Conservation (phyloP, 345 rosid species). For the Litchi chinensis region DNA sequence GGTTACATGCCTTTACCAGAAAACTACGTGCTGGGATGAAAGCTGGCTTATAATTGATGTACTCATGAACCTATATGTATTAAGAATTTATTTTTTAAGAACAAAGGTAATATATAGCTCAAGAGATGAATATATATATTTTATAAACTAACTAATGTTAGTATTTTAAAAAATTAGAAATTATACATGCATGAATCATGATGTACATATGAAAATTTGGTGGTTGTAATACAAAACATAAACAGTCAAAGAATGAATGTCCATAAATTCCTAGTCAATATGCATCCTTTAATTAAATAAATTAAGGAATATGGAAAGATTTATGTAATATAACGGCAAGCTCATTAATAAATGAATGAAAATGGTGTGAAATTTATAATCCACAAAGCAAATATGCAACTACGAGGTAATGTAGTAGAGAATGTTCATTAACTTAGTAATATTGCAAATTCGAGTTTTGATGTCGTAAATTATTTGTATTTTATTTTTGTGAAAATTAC, state of each 20-base stretch:
- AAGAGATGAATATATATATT: too few species aligned
- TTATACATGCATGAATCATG: not conserved
- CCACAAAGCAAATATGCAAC: too few species aligned
- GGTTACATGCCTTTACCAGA: constrained; percentile 14
- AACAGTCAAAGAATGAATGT: not conserved
- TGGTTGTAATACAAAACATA: not conserved
- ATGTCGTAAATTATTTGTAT: too few species aligned
- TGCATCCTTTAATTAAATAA: not conserved
- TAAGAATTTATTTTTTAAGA: too few species aligned
- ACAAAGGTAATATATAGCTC: too few species aligned
- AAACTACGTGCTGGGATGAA: constrained; percentile 20
- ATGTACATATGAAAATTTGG: not conserved
- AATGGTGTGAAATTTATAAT: not conserved
- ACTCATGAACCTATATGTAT: not conserved
- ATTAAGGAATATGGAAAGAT: not conserved
- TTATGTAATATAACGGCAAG: not conserved
- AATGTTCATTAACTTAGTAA: too few species aligned
- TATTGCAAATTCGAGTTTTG: too few species aligned
- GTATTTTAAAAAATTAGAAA: too few species aligned
- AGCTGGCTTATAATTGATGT: not conserved
- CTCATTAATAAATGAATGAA: not conserved
- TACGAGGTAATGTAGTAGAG: too few species aligned
- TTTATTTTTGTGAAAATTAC: too few species aligned
- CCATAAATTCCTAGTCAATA: not conserved
- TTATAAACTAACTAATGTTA: too few species aligned